Percentiles rank a stretch among this genome's conserved stretches.
phyloP scores from a whole-genome alignment of 2,329 filamentous ascomycete species.

The Fusarium stilboides region DNA sequence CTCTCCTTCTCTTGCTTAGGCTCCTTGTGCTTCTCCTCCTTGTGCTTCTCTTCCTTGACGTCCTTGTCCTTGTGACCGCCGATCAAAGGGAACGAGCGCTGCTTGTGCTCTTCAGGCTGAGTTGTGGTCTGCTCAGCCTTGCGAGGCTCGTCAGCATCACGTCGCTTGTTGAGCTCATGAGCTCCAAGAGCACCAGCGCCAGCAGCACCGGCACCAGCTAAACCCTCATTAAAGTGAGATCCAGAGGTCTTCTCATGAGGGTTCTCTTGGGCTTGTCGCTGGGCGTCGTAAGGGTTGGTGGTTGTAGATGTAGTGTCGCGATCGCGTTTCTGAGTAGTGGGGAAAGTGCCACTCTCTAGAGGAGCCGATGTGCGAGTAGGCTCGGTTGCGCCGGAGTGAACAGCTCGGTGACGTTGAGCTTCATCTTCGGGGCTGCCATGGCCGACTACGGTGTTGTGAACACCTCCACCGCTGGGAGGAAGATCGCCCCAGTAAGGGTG shows the following conservation, averaged over 20 bases:
- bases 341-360: slow-evolving; percentile 14
- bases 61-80: slow-evolving; percentile 20
- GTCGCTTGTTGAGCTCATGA: slow-evolving; percentile 23
- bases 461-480: slow-evolving; percentile 18
- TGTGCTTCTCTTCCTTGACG: slow-evolving; percentile 1
- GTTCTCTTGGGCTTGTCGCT: background rate
- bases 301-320: slow-evolving; percentile 2
- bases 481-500: slow-evolving; percentile 45
- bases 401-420: slow-evolving; percentile 11
- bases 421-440: slow-evolving; percentile 35
- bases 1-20: slow-evolving; percentile 21
- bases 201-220: slow-evolving; percentile 8
- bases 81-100: slow-evolving; percentile 33
- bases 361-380: slow-evolving; percentile 10
- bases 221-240: slow-evolving; percentile 24
- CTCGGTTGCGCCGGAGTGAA: background rate
- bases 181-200: slow-evolving; percentile 20
- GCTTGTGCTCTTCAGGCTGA: slow-evolving; percentile 26
- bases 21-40: slow-evolving; percentile 31
- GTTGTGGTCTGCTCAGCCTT: background rate
- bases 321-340: background rate
- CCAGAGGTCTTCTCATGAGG: slow-evolving; percentile 1
- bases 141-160: background rate
- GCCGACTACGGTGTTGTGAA: slow-evolving; percentile 29
- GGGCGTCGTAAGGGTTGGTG: slow-evolving; percentile 12